These are phyloP conservation scores for Iris pallida DNA, from an alignment of 116 monocot genomes.

Conservation along the genomic window DNA sequence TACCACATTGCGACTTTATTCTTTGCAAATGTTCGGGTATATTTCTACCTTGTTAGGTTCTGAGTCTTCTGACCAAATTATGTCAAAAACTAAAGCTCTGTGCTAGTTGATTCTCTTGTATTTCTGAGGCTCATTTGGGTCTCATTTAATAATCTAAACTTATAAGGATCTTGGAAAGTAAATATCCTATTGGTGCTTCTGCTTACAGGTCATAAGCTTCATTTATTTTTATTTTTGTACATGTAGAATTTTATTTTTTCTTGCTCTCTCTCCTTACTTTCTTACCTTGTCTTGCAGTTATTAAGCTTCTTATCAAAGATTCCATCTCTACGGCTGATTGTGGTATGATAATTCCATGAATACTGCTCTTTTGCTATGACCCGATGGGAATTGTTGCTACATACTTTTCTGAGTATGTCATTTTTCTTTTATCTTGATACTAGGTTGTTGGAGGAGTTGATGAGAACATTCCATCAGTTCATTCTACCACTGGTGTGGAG, in stretches of 20 bases:
- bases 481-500: slow-evolving; percentile 41
- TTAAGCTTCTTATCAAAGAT: slow-evolving; percentile 76
- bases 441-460: slow-evolving; percentile 87
- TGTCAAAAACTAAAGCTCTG: too few relatives aligned
- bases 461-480: slow-evolving; percentile 59
- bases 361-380: too few relatives aligned
- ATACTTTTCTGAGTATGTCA: neutral
- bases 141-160: too few relatives aligned
- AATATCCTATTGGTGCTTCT: too few relatives aligned
- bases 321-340: slow-evolving; percentile 78
- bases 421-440: slow-evolving; percentile 10
- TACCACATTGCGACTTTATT: too few relatives aligned
- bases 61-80: too few relatives aligned
- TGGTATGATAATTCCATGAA: slow-evolving; percentile 44
- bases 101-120: too few relatives aligned
- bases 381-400: neutral
- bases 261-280: slow-evolving; percentile 2
- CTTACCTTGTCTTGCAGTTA: slow-evolving; percentile 51
- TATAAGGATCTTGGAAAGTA: too few relatives aligned
- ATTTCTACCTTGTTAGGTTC: too few relatives aligned
- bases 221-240: neutral
- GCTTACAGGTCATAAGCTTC: neutral
- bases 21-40: too few relatives aligned
- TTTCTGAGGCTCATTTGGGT: too few relatives aligned
- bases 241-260: neutral